A percentile compares a stretch with the other conserved stretches of the same genome.
These are phyloP conservation scores for Zostera marina DNA, from an alignment of 116 monocot species.

Conservation along the genomic window DNA sequence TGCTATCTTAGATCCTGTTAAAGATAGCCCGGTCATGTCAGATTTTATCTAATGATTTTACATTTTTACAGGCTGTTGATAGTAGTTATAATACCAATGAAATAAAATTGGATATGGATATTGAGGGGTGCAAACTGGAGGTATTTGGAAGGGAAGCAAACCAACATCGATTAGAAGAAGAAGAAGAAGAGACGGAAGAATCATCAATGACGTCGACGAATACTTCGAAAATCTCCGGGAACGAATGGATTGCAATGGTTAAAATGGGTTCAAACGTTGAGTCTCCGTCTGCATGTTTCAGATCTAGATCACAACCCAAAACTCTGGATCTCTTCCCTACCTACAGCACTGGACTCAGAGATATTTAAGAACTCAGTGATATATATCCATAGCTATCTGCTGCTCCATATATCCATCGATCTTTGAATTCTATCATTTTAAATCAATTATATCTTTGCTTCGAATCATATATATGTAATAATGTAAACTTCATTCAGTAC, in stretches of 20 bases:
- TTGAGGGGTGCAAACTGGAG: slow-evolving; percentile 27
- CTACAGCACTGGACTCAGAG: slow-evolving; percentile 20
- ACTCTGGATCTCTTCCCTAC: slow-evolving; percentile 42
- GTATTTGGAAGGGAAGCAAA: slow-evolving; percentile 1
- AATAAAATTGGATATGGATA: slow-evolving; percentile 12
- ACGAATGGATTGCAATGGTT: slow-evolving; percentile 19
- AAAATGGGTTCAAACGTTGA: background rate
- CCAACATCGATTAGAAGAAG: slow-evolving; percentile 16
- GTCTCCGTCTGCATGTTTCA: slow-evolving; percentile 13
- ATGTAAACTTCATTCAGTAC: too few species aligned
- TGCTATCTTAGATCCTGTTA: too few species aligned
- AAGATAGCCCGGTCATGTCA: too few species aligned
- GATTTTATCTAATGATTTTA: too few species aligned
- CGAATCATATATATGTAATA: too few species aligned
- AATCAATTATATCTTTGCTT: too few species aligned
- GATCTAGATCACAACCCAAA: slow-evolving; percentile 30
- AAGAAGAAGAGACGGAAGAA: slow-evolving; percentile 10
- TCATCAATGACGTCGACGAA: background rate
- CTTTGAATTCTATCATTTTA: background rate
- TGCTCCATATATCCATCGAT: slow-evolving; percentile 17
- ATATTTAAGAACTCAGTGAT: too few species aligned
- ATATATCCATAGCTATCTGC: too few species aligned
- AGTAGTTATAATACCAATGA: background rate
- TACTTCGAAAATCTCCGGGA: background rate
- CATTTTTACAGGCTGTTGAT: too few species aligned